Evolutionary conservation across 208 protist species (phyloP).

Genomic region (Acanthamoeba lenticulata): DNA sequence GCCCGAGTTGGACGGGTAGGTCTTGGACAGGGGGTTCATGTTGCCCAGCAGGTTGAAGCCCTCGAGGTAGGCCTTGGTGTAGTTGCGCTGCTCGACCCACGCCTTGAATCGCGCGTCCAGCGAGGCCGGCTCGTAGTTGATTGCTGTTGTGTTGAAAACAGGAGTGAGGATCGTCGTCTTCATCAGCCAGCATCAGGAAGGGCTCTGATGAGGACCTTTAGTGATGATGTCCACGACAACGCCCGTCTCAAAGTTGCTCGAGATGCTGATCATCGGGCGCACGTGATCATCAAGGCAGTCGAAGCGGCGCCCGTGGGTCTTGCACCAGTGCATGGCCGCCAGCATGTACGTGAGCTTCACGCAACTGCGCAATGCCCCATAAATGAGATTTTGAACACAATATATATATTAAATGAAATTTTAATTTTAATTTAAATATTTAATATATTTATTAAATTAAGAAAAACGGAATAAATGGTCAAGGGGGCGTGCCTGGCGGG

Average conservation of each 20-base stretch:
- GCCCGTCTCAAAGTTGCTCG: constrained; percentile 63
- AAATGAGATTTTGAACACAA: too few relatives aligned
- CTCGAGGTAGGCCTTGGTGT: constrained; percentile 12
- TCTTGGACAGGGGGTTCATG: constrained; percentile 22
- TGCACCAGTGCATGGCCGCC: constrained; percentile 8
- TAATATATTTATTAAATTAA: too few relatives aligned
- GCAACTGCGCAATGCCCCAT: not conserved
- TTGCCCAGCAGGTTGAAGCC: constrained; percentile 25
- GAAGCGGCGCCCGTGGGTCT: not conserved
- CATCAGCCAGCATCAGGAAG: not conserved
- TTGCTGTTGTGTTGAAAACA: not conserved
- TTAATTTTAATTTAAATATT: too few relatives aligned
- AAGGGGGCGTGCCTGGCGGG: not conserved
- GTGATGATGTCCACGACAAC: constrained; percentile 50
- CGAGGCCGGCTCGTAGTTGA: not conserved
- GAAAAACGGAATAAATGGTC: not conserved
- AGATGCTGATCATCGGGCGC: constrained; percentile 44
- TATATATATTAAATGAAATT: too few relatives aligned
- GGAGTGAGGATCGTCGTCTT: not conserved
- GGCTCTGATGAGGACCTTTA: not conserved
- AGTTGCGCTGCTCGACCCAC: constrained; percentile 53
- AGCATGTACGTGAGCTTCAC: constrained; percentile 61
- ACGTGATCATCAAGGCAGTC: constrained; percentile 47
- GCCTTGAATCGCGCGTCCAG: not conserved
- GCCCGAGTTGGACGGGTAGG: constrained; percentile 62